Evolutionary conservation across 2,329 filamentous ascomycete species (phyloP), one percentile per base, ranked within the genome.

Genomic region (Phaeosphaeria sp.): DNA sequence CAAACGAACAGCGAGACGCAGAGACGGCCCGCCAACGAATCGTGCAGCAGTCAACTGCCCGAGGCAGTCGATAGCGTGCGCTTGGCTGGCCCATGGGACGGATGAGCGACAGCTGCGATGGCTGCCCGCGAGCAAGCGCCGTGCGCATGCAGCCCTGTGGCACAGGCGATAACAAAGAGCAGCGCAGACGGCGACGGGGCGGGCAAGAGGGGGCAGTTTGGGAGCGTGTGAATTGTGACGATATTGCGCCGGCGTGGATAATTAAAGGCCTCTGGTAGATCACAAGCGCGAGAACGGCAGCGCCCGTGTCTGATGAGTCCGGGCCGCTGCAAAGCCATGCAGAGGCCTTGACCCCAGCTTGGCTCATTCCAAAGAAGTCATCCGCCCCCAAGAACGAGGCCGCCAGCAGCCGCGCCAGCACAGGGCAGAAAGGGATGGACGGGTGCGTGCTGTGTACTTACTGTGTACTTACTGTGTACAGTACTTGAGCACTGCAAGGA

Each of bases 11-110:
- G 59, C 49, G 55, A 49, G 47, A 58, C 36, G 57, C 60, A 63
- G 55, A 66, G 63, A 65, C 62, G 67, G 65, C 49, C 61, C 65
- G 59, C 62, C 56, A 55, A 58, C 57, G 65, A 62, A 49, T 53
- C 18, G 53, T 48, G 49, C 48, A 46, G 43, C 5, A 36, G 30
- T 39, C 49, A 65, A 64, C 60, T 63, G 66, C 51, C 66, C 66
- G 64, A 67, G 59, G 56, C 62, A 60, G 51, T 61, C 40, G 30
- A 36, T 36, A 36, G 30, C 15, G 30, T 36, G 30, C 11, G 30
- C 30, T 36, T 36, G 30, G 30, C 30, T 36, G 30, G 30, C 30
- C 30, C 30, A 36, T 36, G 30, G 30, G 30, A 36, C 30, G 30
- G 30, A 36, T 36, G 30, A 36, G 30, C 30, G 30, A 36, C 30